Conservation (phyloP, 495 filamentous ascomycete species). For the Penicillium mononematosum region DNA sequence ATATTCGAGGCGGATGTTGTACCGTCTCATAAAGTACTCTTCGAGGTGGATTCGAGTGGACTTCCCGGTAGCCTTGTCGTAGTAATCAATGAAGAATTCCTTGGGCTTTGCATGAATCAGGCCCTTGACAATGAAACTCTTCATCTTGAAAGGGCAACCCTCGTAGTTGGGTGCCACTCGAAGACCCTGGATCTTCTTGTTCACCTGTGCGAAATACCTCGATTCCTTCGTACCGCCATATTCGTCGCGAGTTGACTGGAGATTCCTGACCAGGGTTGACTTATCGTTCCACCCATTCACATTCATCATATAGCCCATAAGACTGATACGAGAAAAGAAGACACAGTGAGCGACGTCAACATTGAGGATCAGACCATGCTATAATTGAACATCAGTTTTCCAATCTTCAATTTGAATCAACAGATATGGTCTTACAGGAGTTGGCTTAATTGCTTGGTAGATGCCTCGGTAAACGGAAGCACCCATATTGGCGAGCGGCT, state of each 20-base stretch:
- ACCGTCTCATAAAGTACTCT: slow-evolving; percentile 67
- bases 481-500: slow-evolving; percentile 36
- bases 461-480: slow-evolving; percentile 81
- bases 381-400: slow-evolving; percentile 16
- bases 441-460: slow-evolving; percentile 75
- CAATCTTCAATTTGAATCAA: background rate
- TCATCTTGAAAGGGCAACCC: slow-evolving; percentile 41
- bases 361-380: slow-evolving; percentile 68
- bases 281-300: slow-evolving; percentile 22
- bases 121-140: slow-evolving; percentile 61
- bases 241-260: slow-evolving; percentile 22
- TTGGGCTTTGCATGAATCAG: slow-evolving; percentile 56
- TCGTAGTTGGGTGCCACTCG: slow-evolving; percentile 64
- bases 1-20: slow-evolving; percentile 55
- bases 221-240: slow-evolving; percentile 26
- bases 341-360: slow-evolving; percentile 59
- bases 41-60: slow-evolving; percentile 49
- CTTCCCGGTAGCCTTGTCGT: slow-evolving; percentile 46
- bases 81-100: slow-evolving; percentile 57
- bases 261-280: slow-evolving; percentile 22
- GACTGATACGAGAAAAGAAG: slow-evolving; percentile 38
- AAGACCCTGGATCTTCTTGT: slow-evolving; percentile 59
- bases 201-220: slow-evolving; percentile 23
- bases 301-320: slow-evolving; percentile 33
- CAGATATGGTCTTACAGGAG: slow-evolving; percentile 44